Evolutionary conservation across 1,139 yeast species (phyloP).

Genomic region (Yamadazyma atlantica): DNA sequence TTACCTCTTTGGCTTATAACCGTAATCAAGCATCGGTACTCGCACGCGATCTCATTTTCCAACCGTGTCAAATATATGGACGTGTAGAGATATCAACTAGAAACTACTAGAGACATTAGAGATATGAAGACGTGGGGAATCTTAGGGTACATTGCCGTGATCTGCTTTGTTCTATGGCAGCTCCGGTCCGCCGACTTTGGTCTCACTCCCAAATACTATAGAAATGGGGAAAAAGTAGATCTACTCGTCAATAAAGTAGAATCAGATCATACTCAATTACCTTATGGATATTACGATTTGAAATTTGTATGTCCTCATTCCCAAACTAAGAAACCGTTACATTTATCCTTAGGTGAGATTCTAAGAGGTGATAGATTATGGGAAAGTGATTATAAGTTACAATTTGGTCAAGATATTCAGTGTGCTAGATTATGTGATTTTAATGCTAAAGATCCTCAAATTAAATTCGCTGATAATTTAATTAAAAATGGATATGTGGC

Average conservation of each 20-base stretch:
- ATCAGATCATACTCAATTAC: conserved; percentile 74
- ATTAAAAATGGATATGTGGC: conserved; percentile 71
- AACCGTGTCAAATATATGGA: neutral
- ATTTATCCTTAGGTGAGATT: conserved; percentile 73
- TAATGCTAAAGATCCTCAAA: conserved; percentile 47
- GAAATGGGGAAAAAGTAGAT: conserved; percentile 63
- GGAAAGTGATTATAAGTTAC: conserved; percentile 66
- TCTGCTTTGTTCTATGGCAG: neutral
- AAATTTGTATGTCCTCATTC: conserved; percentile 82
- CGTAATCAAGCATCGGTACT: neutral
- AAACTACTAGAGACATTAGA: no score
- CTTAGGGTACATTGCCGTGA: neutral
- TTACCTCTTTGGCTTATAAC: neutral
- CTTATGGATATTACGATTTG: conserved; percentile 72
- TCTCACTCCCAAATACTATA: conserved; percentile 28
- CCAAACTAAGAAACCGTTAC: conserved; percentile 52
- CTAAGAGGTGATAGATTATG: conserved; percentile 79
- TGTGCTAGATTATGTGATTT: conserved; percentile 72
- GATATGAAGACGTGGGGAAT: conserved; percentile 1
- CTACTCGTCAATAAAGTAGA: conserved; percentile 75
- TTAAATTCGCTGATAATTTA: conserved; percentile 58
- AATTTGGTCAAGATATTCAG: conserved; percentile 60
- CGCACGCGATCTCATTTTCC: neutral
- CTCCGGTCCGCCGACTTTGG: conserved; percentile 15
- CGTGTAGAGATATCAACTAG: neutral